Evolutionary conservation across 1,284 basidiomycete genomes (phyloP), one percentile per base, ranked within the genome.

Genomic region (Cryptococcus sp.): DNA sequence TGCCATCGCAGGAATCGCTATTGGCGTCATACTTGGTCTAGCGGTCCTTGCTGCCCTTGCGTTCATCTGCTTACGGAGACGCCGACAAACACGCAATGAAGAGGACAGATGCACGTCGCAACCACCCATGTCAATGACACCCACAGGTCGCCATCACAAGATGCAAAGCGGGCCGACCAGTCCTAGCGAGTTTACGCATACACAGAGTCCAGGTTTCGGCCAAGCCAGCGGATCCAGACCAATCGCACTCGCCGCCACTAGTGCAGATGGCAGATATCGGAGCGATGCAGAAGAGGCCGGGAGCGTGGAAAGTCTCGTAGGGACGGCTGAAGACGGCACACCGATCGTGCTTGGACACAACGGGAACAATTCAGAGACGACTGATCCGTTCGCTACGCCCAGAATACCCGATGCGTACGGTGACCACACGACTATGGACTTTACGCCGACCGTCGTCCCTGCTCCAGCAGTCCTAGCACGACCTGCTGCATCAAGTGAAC

Each of bases 1-100:
- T 11, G 73, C 70, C 6, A 75, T 78, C 35, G 76, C 66, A 1
- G 76, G 76, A 6, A 70, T 72, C 19, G 73, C 73, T 23, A 58
- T 75, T 38, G 76, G 72, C 17, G 69, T 68, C 3, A 11, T 77
- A 16, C 66, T 57, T 3, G 71, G 59, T 13, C 38, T 73, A 15
- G 63, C 50, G 3, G 47, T 64, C n/a, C 50, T 70, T 15, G 68
- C 55, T 1, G 27, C 67, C 1, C 41, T 72, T 1, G 50, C 57
- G 13, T 55, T 70, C 41, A 66, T 66, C 60, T 73, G 63, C 42
- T 40, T 59, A 6, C 45, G 64, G 42, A 52, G 59, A 30, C 35
- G 47, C 16, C 41, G 54, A 38, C 55, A 23, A 25, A 39, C 47
- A 16, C 25, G 19, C n/a, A 38, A 30, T 19, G 48, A 50, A 45